These are phyloP conservation scores for Aspergillus hortae DNA, from an alignment of 2,329 filamentous ascomycete species.

Conservation along the genomic window DNA sequence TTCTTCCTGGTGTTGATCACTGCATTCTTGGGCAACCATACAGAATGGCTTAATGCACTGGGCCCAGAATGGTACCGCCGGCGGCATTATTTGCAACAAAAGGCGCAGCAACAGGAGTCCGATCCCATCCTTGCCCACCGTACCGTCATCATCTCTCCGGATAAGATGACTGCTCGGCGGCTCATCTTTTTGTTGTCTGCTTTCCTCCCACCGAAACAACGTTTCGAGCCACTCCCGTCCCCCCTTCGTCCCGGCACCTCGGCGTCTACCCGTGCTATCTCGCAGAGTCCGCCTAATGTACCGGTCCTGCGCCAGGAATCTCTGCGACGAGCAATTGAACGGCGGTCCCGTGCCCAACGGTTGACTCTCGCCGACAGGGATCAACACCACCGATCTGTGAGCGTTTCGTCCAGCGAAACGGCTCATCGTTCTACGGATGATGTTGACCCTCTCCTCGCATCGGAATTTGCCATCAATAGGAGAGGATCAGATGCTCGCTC, in stretches of 20 bases:
- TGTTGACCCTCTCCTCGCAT: constrained; percentile 21
- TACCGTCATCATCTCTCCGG: constrained; percentile 55
- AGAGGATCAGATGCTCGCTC: constrained; percentile 44
- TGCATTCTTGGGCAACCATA: constrained; percentile 58
- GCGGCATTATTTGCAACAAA: constrained; percentile 51
- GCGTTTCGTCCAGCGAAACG: constrained; percentile 43
- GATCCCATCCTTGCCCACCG: constrained; percentile 49
- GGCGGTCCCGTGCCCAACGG: constrained; percentile 47
- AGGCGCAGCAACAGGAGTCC: constrained; percentile 43
- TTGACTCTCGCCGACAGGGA: constrained; percentile 33
- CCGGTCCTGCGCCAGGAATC: constrained; percentile 51
- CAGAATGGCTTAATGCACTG: constrained; percentile 56
- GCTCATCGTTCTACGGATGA: constrained; percentile 33
- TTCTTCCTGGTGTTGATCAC: constrained; percentile 59
- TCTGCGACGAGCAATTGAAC: constrained; percentile 52
- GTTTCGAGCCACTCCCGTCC: constrained; percentile 36
- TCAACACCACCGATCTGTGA: constrained; percentile 39
- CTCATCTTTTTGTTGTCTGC: constrained; percentile 57
- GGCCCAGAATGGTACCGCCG: constrained; percentile 54
- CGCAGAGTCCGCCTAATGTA: constrained; percentile 52
- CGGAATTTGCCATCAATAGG: constrained; percentile 25
- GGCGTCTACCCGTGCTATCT: constrained; percentile 47
- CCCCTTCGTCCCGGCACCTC: constrained; percentile 40
- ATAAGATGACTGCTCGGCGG: constrained; percentile 58
- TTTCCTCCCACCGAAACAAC: constrained; percentile 52